phyloP scores from a whole-genome alignment of 306 rosid species.

The Hippophae gyantsensis region DNA sequence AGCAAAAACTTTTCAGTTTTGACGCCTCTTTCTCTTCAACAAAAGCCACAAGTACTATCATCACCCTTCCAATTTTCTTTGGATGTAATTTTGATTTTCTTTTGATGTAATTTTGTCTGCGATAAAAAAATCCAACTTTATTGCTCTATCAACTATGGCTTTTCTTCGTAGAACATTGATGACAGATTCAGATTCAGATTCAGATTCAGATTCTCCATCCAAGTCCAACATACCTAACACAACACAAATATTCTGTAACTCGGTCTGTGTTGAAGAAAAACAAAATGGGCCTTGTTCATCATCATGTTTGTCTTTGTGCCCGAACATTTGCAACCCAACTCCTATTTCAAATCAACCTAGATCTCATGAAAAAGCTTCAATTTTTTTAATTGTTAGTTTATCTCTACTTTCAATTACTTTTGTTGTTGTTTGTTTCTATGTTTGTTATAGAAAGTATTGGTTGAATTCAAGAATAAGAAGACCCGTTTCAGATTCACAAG shows the following conservation, averaged over 20 bases:
- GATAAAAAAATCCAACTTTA: no score
- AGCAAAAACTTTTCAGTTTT: no score
- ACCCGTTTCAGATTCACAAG: not conserved
- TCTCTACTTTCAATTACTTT: constrained; percentile 26
- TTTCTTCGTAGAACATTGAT: constrained; percentile 20
- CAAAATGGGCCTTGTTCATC: not conserved
- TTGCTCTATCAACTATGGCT: constrained; percentile 21
- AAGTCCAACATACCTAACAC: not conserved
- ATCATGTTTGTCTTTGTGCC: constrained; percentile 1
- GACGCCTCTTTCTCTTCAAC: no score
- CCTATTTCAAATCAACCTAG: constrained; percentile 3
- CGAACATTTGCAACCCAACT: not conserved
- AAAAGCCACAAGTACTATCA: no score
- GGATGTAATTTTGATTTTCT: no score
- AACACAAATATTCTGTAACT: not conserved
- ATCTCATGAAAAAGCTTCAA: not conserved
- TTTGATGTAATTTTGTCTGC: no score
- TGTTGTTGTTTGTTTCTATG: constrained; percentile 25
- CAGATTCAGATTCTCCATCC: accelerated
- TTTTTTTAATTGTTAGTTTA: constrained; percentile 9
- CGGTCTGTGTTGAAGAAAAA: not conserved
- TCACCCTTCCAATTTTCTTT: no score
- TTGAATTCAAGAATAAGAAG: constrained; percentile 12
- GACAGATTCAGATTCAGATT: accelerated
- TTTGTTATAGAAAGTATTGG: constrained; percentile 24